phyloP scores from a whole-genome alignment of 148 eudicot species.

The Amaranthus hypochondriacus region DNA sequence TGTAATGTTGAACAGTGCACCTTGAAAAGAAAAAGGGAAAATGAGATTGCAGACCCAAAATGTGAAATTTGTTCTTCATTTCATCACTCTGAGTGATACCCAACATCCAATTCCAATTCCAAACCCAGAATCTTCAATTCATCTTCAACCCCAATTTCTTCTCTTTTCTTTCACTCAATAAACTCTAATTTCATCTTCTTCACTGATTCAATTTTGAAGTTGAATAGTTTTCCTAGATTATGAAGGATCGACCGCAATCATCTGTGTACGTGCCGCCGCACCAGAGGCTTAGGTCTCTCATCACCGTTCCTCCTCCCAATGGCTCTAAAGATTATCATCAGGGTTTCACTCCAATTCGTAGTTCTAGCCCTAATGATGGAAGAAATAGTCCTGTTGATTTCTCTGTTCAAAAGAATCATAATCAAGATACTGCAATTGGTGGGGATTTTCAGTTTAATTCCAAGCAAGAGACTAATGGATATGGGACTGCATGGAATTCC shows the following conservation, averaged over 20 bases:
- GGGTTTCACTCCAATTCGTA: slow-evolving; percentile 18
- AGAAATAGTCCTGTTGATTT: slow-evolving; percentile 22
- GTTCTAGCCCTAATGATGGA: slow-evolving; percentile 19
- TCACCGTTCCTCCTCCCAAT: slow-evolving; percentile 34
- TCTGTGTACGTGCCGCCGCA: slow-evolving; percentile 87
- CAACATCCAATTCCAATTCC: no score
- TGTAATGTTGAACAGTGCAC: no score
- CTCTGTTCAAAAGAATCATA: slow-evolving; percentile 35
- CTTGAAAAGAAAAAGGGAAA: no score
- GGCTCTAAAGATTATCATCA: slow-evolving; percentile 12
- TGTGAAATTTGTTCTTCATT: no score
- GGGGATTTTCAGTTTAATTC: slow-evolving; percentile 28
- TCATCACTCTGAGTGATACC: no score
- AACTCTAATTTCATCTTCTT: no score
- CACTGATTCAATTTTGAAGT: no score
- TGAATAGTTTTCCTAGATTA: not conserved
- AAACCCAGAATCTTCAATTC: no score
- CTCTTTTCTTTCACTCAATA: no score
- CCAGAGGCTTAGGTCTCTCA: slow-evolving; percentile 56
- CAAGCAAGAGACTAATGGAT: slow-evolving; percentile 4
- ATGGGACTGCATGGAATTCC: not conserved
- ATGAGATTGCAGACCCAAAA: no score
- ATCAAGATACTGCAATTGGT: slow-evolving; percentile 14
- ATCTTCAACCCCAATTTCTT: no score
- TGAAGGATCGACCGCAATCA: slow-evolving; percentile 64